Evolutionary conservation across 768 basidiomycete genomes (phyloP).

Genomic region (Termitomyces sp.): DNA sequence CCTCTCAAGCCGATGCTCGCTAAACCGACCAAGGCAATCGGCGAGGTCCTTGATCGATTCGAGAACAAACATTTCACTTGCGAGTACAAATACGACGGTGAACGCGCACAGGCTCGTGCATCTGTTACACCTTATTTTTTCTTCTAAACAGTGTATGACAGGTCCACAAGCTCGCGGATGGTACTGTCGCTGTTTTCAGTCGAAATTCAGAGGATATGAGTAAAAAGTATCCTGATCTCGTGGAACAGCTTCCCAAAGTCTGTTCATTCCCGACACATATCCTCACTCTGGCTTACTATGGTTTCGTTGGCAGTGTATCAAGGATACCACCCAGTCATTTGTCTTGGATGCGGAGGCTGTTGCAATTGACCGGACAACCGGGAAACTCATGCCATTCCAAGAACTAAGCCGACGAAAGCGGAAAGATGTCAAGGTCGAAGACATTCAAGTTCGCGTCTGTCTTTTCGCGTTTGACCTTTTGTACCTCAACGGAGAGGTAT

Average conservation of each 20-base stretch:
- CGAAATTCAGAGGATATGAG: conserved; percentile 99
- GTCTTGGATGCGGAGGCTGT: conserved; percentile 97
- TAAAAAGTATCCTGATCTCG: conserved; percentile 97
- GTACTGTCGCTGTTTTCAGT: conserved; percentile 87
- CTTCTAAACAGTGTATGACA: conserved; percentile 19
- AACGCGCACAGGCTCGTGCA: conserved; percentile 77
- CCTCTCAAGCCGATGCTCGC: conserved; percentile 99
- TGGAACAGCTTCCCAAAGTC: conserved; percentile 87
- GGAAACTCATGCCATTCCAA: conserved; percentile 95
- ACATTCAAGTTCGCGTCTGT: conserved; percentile 95
- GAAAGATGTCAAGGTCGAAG: conserved; percentile 97
- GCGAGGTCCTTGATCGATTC: conserved; percentile 94
- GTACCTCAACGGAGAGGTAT: conserved; percentile 94
- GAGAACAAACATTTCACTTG: conserved; percentile 95
- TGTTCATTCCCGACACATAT: conserved; percentile 9
- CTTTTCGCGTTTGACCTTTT: conserved; percentile 95
- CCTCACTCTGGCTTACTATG: conserved; percentile 1
- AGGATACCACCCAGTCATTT: conserved; percentile 78
- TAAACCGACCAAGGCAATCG: conserved; percentile 98
- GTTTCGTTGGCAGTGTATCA: conserved; percentile 62
- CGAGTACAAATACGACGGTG: conserved; percentile 99
- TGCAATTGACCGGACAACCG: conserved; percentile 81
- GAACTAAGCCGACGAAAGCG: conserved; percentile 92
- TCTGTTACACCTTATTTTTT: background rate
- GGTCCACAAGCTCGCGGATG: conserved; percentile 83